Base-by-base conservation (phyloP, 129 eudicot genomes). In the Smallanthus sonchifolius region DNA sequence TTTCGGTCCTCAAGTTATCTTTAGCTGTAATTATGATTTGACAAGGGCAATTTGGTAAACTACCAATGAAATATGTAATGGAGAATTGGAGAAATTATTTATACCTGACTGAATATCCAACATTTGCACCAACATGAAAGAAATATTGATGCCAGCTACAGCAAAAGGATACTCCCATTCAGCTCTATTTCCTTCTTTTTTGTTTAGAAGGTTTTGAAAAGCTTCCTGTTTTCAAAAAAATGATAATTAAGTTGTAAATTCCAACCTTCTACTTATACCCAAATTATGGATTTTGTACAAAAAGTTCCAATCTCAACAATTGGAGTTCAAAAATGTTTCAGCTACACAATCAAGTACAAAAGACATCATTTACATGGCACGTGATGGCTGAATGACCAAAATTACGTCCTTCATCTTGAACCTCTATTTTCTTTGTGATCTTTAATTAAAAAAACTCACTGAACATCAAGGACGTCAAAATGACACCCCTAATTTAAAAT, bases 151-250 rank as follows among this genome's bases (percentile, higher is more conserved):
- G 80, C 99, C 99, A 56, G 99, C 99, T 70, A 95, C 99, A 62
- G 99, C 99, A 78, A 95, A 95, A 20, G 99, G 99, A 75, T 95
- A 95, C 83, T 95, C 99, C 97, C 99, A 95, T 30, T 95, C 92
- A 70, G 97, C 91, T 80, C 99, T 87, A 39, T 79, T 67, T 72
- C 99, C 99, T 52, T 85, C 91, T 80, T 79, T 86, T 79, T 95
- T 95, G 62, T 85, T 90, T 82, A 95, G 70, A 87, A 95, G 83
- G 66, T 76, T 81, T 72, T 87, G 92, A 72, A 88, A 95, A 28
- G 94, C 86, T 73, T 83, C 97, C 99, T 95, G 88, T 75, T 36
- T 36, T 49, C 20, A 52, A n/a, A 5, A 16, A 28, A 2, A 62
- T 5, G 56, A 2, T 20, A 9, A 30, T 10, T 10, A 54, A 35